Evolutionary conservation across 805 yeast genomes (phyloP), one percentile per base, ranked within the genome.

Genomic region (Torulaspora delbrueckii): DNA sequence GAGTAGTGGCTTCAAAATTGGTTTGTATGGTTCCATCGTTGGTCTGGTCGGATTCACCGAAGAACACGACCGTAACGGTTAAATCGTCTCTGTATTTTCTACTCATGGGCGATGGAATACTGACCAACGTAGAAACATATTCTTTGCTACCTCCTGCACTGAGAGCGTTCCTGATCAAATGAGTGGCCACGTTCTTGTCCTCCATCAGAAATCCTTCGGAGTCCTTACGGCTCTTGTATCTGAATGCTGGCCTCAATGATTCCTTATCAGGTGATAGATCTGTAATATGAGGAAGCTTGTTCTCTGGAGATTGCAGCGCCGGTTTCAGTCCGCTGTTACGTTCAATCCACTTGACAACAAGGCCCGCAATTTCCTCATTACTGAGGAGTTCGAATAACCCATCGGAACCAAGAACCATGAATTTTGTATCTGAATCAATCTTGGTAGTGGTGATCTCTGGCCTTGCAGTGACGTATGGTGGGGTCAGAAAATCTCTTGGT

Each of bases 391-490:
- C 99, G 66, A 83, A 93, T 42, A 93, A 72, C 0, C 99, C 99
- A 68, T 93, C 99, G 16, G 95, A 82, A 0, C 91, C 99, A 77
- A 93, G 72, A 26, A 93, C 96, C 63, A 93, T 69, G 58, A 93
- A 93, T 60, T 88, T 93, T 53, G 82, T 79, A 16, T 75, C 71
- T 1, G 89, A 84, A 41, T 75, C 75, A 40, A 90, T 76, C 58
- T 82, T 79, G 9, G 90, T 84, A 2, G 96, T 82, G 2, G 96
- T 84, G 22, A 90, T 75, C 24, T 85, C 95, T 0, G 99, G 99
- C 63, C 84, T 90, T 0, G 99, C 98, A 1, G 99, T 93, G 30
- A 93, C 97, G 64, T 93, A 93, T 0, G 99, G 99, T 3, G 99
- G 99, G 1, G 96, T 84, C 48, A 81, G 72, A 49, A 87, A 74